Evolutionary conservation across 1,284 basidiomycete species (phyloP), one percentile per base, ranked within the genome.

Genomic region (Marasmius tenuissimus): DNA sequence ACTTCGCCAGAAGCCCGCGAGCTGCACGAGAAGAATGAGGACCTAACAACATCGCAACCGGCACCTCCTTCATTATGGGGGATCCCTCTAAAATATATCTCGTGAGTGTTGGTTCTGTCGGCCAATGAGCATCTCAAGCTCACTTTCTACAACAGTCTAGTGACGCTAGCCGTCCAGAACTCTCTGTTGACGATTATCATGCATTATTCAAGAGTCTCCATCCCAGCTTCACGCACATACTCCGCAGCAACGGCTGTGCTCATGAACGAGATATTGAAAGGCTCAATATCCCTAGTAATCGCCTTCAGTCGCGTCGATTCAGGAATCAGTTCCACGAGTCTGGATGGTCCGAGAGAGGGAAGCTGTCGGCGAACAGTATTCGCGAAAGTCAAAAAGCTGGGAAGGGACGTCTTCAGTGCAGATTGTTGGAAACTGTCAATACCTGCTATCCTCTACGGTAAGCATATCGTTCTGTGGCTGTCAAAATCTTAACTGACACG

Each of bases 361-460:
- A 34, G 42, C 48, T 51, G 52, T 49, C 60, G 56, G 50, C 59
- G 55, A 48, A 35, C 27, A 50, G 6, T 72, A 85, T 86, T 57
- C 69, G 79, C 18, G 90, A 93, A 73, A 90, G 88, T 75, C 34
- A 69, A 68, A 51, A 76, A 69, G 58, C 65, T 76, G 59, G 81
- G 20, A 50, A 49, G 80, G 81, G 64, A 76, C 34, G 45, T 86
- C 49, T 89, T 93, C 73, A 94, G 92, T 64, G 77, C 83, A 2
- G 96, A 98, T 76, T 96, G 93, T 77, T 97, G 95, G 94, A 98
- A 97, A 75, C 86, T 98, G 18, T 94, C 94, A 33, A 96, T 98
- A 65, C 97, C 97, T 10, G 97, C 97, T 10, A 85, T 98, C 62
- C 91, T 98, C 67, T 99, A 98, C 69, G 71, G 71, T 71, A 48